phyloP scores from a whole-genome alignment of 306 rosid species.

The Cicer yamashitae region DNA sequence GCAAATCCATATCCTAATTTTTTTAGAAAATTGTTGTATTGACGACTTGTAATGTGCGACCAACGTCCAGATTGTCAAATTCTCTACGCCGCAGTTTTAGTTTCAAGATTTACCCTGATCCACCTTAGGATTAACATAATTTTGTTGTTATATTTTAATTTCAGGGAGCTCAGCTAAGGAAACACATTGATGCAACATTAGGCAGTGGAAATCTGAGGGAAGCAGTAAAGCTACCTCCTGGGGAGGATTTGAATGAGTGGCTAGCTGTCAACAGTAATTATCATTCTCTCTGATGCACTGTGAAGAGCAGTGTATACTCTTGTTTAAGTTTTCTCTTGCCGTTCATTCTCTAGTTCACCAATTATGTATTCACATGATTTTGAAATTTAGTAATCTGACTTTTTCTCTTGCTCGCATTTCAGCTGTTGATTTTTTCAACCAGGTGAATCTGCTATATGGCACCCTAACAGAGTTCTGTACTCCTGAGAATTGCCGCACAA shows the following conservation, averaged over 20 bases:
- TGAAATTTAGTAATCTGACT: constrained; percentile 44
- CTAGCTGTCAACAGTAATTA: constrained; percentile 95
- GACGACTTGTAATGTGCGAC: background rate
- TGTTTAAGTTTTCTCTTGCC: constrained; percentile 34
- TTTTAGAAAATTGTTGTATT: background rate
- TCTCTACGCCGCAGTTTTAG: constrained; percentile 21
- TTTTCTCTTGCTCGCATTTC: constrained; percentile 48
- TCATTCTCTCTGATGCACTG: constrained; percentile 43
- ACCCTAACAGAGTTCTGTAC: constrained; percentile 99
- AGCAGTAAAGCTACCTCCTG: constrained; percentile 99
- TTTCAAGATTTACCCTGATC: constrained; percentile 14
- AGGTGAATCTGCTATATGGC: constrained; percentile 97
- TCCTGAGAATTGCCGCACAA: constrained; percentile 93
- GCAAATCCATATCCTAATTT: background rate
- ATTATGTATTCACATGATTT: constrained; percentile 39
- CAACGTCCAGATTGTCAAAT: constrained; percentile 8
- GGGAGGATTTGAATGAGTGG: constrained; percentile 99
- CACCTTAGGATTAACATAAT: constrained; percentile 2
- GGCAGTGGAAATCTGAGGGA: constrained; percentile 99
- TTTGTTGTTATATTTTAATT: constrained; percentile 39
- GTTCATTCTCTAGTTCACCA: constrained; percentile 30
- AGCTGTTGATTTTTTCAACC: constrained; percentile 99
- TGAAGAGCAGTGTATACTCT: constrained; percentile 39
- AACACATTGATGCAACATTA: constrained; percentile 97
- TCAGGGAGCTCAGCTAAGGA: constrained; percentile 98